Evolutionary conservation across 2,329 filamentous ascomycete genomes (phyloP), one percentile per base, ranked within the genome.

Genomic region (Aureobasidium sp.): DNA sequence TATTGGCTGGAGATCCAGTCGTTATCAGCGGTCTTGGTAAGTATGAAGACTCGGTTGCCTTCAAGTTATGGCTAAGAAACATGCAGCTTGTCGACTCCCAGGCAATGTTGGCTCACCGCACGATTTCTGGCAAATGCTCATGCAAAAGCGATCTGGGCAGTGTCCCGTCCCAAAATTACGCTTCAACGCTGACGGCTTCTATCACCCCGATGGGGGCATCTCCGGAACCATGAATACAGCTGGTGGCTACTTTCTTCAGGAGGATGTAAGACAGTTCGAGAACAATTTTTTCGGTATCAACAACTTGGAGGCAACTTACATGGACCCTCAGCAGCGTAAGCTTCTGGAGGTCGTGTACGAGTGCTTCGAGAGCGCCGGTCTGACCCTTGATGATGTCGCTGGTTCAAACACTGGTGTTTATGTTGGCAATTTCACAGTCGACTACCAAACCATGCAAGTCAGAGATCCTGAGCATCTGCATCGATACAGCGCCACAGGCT

Each of bases 331-430:
- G 62, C 73, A 76, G 37, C 69, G 76, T 6, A 63, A 73, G 6
- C 57, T 73, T 1, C 69, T 78, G 7, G 74, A 79, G 64, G 69
- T 68, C 1, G 74, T 76, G 0, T 80, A 79, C 64, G 73, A 80
- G 53, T 73, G 73, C 7, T 47, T 63, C 67, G 44, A 70, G 67
- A 29, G 63, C 61, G 61, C 63, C 66, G 34, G 64, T 67, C 50
- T 61, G n/a, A 29, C 52, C 13, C 41, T 61, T 47, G 59, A 61
- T 26, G 53, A 48, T 17, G 61, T 68, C 6, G 59, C 26, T 29
- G 56, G 63, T 13, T 61, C 61, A 10, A 44, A 58, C 26, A 66
- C 65, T 13, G 64, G 47, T 36, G 67, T 70, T n/a, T 68, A 60
- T 50, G 56, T 64, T 32, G 68, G 67, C 10, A 39, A 41, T 42